Percentiles rank a stretch among this genome's conserved stretches.
Conservation (phyloP, 345 rosid genomes). For the Hevea brasiliensis region DNA sequence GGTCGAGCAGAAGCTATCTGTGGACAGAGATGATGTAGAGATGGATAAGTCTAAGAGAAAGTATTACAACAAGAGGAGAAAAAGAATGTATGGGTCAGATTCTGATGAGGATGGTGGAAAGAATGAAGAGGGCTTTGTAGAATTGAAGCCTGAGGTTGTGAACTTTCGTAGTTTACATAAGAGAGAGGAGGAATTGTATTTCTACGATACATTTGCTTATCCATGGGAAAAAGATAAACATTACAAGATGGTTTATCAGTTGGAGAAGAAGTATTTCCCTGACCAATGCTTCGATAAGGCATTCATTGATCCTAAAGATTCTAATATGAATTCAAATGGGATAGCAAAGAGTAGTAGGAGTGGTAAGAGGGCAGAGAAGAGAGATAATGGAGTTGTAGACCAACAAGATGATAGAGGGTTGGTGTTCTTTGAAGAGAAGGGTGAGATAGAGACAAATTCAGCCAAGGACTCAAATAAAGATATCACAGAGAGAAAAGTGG, state of each 20-base stretch:
- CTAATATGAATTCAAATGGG: constrained; percentile 25
- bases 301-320: constrained; percentile 63
- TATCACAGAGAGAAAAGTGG: constrained; percentile 79
- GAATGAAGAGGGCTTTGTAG: constrained; percentile 69
- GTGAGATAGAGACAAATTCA: constrained; percentile 20
- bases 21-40: constrained; percentile 41
- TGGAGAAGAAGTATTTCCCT: constrained; percentile 95
- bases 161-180: constrained; percentile 76
- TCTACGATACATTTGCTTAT: constrained; percentile 76
- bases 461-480: constrained; percentile 29
- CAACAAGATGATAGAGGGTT: constrained; percentile 43
- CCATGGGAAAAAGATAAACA: constrained; percentile 98
- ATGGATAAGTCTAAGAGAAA: constrained; percentile 89
- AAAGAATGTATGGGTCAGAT: constrained; percentile 86
- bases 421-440: constrained; percentile 69
- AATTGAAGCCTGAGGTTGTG: constrained; percentile 80
- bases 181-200: constrained; percentile 89
- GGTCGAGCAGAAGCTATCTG: constrained; percentile 69
- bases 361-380: constrained; percentile 26
- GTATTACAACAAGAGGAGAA: constrained; percentile 75
- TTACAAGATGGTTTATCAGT: constrained; percentile 93
- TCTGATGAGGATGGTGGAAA: constrained; percentile 68
- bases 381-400: constrained; percentile 19
- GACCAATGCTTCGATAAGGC: constrained; percentile 89
- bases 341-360: constrained; percentile 34